Base-by-base conservation (phyloP, 1,284 basidiomycete species). In the Leccinum pallidistipes region DNA sequence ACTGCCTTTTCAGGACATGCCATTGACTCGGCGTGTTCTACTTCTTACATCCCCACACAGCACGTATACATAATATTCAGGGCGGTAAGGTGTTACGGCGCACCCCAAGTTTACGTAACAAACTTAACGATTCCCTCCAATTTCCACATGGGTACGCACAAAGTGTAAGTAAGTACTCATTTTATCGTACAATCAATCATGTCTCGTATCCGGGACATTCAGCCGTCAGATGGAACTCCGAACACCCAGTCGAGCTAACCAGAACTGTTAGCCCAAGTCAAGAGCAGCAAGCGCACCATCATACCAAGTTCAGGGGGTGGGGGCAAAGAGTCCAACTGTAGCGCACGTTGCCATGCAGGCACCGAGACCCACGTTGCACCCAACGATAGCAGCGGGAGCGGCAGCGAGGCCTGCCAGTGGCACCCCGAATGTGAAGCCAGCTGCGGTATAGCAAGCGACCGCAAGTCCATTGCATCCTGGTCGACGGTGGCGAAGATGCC, bases 1-100 rank as follows among this genome's bases (percentile, higher is more conserved):
- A 85, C 83, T 36, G 64, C 75, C 32, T 78, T 78, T 66, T 80
- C 78, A 0, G 89, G 88, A 72, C 88, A 91, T 0, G 87, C 85
- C 0, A 84, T 84, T 4, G 86, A 86, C 63, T 21, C 78, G 3
- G 40, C 58, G 16, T 54, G 34, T 34, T 5, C 14, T 6, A 76
- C 80, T 55, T 78, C 75, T 21, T 89, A 86, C 79, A 90, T 82
- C 40, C 70, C 61, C 52, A 81, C 40, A 50, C 71, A 73, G 16
- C 71, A 70, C 51, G 0, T 0, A 43, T 27, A 8, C 7, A 29
- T 73, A 70, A n/a, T n/a, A n/a, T n/a, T n/a, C n/a, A n/a, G 86
- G 29, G 29, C 21, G 21, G 21, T 29, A 29, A 29, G 29, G 29
- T 29, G 29, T 27, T 27, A 27, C 29, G 29, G 7, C 29, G 29